A percentile compares a stretch with the other conserved stretches of the same genome.
Evolutionary conservation across 1,139 yeast species (phyloP).

Genomic region (Lodderomyces margitis): DNA sequence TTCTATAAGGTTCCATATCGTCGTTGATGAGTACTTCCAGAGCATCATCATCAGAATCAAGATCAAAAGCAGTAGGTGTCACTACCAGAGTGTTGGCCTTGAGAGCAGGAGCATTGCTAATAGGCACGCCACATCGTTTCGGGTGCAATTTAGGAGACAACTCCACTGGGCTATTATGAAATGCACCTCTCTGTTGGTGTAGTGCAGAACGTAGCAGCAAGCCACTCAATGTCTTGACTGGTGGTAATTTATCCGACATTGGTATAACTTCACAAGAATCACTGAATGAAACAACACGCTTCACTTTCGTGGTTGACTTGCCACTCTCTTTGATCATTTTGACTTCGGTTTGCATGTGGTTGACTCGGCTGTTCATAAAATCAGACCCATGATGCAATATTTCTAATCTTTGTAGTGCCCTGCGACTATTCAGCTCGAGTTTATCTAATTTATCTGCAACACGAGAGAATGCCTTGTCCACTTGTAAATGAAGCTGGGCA

Average conservation of each 20-base stretch:
- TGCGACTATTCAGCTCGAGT: neutral
- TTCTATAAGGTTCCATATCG: conserved; percentile 2
- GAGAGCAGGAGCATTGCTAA: neutral
- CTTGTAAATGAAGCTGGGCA: conserved; percentile 1
- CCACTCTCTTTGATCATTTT: neutral
- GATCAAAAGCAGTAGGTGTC: neutral
- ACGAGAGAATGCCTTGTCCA: neutral
- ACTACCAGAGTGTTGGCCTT: conserved; percentile 2
- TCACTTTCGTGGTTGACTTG: neutral
- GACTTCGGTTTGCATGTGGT: neutral
- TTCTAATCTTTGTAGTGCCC: neutral
- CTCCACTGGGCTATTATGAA: neutral
- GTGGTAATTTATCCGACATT: neutral
- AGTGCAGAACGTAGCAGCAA: conserved; percentile 1
- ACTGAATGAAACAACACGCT: neutral
- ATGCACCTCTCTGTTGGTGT: neutral
- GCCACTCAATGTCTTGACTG: neutral
- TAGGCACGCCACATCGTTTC: neutral
- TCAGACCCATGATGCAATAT: neutral
- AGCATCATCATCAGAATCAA: conserved; percentile 1
- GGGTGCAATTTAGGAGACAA: neutral
- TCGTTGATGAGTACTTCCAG: neutral
- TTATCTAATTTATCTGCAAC: neutral
- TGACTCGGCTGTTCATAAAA: neutral
- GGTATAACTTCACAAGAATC: neutral